Evolutionary conservation across 768 basidiomycete species (phyloP).

Genomic region (Neoboletus brunneissimus): DNA sequence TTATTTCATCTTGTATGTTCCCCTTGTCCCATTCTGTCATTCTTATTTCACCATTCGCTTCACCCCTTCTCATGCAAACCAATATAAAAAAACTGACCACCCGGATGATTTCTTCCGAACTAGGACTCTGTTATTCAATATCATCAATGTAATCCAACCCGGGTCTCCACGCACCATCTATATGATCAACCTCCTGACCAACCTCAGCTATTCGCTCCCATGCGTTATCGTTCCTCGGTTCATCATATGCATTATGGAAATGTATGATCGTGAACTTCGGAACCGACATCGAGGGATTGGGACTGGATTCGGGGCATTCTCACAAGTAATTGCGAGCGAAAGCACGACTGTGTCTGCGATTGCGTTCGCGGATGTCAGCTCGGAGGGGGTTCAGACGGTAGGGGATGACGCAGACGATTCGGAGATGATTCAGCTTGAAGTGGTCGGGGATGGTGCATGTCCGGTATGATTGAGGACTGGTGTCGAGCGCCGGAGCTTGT

Average conservation of each 20-base stretch:
- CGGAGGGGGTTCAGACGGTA: no score
- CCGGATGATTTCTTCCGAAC: neutral
- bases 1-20: slow-evolving; percentile 14
- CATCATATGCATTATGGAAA: slow-evolving; percentile 11
- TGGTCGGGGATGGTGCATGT: no score
- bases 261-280: neutral
- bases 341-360: no score
- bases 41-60: no score
- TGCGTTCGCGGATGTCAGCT: no score
- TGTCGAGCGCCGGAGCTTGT: no score
- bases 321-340: no score
- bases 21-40: neutral
- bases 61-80: neutral
- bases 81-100: neutral
- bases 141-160: neutral
- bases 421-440: no score
- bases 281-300: neutral
- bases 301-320: no score
- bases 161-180: neutral
- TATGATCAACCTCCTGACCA: neutral
- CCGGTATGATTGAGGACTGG: no score
- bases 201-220: neutral
- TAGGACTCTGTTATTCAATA: slow-evolving; percentile 7
- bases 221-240: slow-evolving; percentile 13
- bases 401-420: no score